These are phyloP conservation scores for Solanum hybrid DNA, from an alignment of 305 asterid species.

Conservation along the genomic window DNA sequence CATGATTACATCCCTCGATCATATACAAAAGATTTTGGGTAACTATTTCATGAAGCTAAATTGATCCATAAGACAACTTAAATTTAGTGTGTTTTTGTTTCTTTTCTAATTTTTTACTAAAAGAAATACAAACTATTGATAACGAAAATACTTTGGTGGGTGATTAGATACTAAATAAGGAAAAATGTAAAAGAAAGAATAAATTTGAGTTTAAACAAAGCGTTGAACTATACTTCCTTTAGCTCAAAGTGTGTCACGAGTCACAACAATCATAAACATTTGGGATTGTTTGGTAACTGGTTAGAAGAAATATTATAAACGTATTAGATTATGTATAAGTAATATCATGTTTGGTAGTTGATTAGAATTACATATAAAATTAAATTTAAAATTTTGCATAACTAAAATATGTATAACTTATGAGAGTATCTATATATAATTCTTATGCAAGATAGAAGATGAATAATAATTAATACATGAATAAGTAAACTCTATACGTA, in stretches of 20 bases:
- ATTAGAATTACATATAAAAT: fast-evolving
- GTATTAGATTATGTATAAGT: neutral
- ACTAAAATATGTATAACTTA: neutral
- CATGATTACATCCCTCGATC: too few species aligned
- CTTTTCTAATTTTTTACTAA: too few species aligned
- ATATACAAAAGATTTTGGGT: too few species aligned
- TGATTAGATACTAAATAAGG: too few species aligned
- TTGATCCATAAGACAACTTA: too few species aligned
- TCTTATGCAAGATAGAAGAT: fast-evolving
- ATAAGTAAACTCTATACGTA: too few species aligned
- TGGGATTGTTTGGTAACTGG: fast-evolving
- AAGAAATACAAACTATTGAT: too few species aligned
- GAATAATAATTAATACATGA: neutral
- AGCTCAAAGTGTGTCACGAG: neutral
- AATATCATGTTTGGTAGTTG: neutral
- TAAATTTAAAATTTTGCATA: neutral
- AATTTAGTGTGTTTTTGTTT: too few species aligned
- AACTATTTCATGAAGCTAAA: too few species aligned
- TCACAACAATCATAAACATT: neutral
- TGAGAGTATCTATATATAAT: neutral
- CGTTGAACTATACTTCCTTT: neutral
- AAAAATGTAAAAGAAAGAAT: too few species aligned
- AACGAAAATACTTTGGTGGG: too few species aligned
- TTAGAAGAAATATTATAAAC: neutral
- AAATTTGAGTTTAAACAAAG: too few species aligned